These are phyloP conservation scores for Monilinia vaccinii-corymbosi DNA, from an alignment of 2,329 filamentous ascomycete species.

Conservation along the genomic window DNA sequence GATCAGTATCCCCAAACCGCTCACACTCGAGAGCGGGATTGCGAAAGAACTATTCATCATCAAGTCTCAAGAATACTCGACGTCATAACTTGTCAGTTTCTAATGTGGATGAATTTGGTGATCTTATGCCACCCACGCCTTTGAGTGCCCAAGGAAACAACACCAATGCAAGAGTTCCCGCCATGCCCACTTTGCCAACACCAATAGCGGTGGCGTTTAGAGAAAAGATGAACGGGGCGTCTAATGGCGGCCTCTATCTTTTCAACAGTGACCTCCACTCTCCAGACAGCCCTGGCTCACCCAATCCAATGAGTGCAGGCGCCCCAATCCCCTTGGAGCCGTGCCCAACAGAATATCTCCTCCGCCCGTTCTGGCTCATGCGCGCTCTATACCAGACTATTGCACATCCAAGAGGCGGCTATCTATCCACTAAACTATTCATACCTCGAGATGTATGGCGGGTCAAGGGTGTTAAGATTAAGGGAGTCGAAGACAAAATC, in stretches of 20 bases:
- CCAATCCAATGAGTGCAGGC: conserved; percentile 51
- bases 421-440: conserved; percentile 84
- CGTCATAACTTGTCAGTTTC: conserved; percentile 64
- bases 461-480: conserved; percentile 88
- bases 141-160: conserved; percentile 42
- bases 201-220: conserved; percentile 55
- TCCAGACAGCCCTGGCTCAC: conserved; percentile 52
- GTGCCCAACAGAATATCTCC: conserved; percentile 77
- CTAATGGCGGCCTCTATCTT: conserved; percentile 62
- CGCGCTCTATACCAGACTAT: conserved; percentile 87
- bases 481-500: conserved; percentile 87
- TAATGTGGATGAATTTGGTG: conserved; percentile 46
- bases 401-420: conserved; percentile 82
- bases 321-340: conserved; percentile 76
- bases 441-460: conserved; percentile 88
- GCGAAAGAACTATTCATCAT: conserved; percentile 62
- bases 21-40: conserved; percentile 37
- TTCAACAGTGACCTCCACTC: conserved; percentile 80
- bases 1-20: conserved; percentile 45
- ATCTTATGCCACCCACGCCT: conserved; percentile 66
- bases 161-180: conserved; percentile 39
- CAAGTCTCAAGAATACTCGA: conserved; percentile 62
- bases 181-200: conserved; percentile 57
- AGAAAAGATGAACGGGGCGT: conserved; percentile 46
- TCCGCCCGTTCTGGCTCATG: conserved; percentile 98